Base-by-base conservation (phyloP, 345 rosid genomes). In the Salix brachista region DNA sequence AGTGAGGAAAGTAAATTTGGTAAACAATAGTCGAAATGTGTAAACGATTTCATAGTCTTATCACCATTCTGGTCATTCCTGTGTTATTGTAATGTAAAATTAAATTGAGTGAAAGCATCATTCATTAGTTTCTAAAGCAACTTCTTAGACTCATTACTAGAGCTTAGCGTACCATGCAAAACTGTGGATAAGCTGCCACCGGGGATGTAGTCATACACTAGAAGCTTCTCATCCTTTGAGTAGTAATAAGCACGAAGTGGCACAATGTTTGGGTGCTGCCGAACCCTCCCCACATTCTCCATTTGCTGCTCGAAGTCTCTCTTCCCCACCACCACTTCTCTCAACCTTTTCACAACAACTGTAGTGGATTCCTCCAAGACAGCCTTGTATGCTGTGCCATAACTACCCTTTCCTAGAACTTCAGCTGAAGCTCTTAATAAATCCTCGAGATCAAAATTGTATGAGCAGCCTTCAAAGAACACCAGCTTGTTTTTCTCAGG, bases 281-380 rank as follows among this genome's bases (percentile, higher is more conserved):
- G 89, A 28, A 89, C 81, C 73, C 88, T 80, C 50, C 97, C 90
- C 7, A 92, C 87, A 58, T 85, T 79, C 84, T 91, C 97, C 98
- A 92, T 94, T 81, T 92, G 98, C 86, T 91, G 97, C 71, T 94
- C 98, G 39, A 94, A 94, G 41, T 94, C 97, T 61, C 83, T 85
- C 89, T 89, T 92, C 65, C 97, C 94, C 41, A 85, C 92, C 26
- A 83, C 89, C 60, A 90, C 93, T 80, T 92, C 98, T 58, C 84
- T 92, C 86, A 94, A 79, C 86, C 98, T 84, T 81, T 94, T 94
- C 44, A 94, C 97, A 50, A 91, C 97, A 26, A 92, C 97, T 0
- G 94, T 91, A 16, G 86, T 90, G 32, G 90, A 85, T 77, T 91
- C 96, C 81, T 92, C 97, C 84, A 94, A 82, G 52, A 91, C 87